A percentile compares a stretch with the other conserved stretches of the same genome.
Evolutionary conservation across 352 stramenopile genomes (phyloP).

Genomic region (Phytophthora capsici): DNA sequence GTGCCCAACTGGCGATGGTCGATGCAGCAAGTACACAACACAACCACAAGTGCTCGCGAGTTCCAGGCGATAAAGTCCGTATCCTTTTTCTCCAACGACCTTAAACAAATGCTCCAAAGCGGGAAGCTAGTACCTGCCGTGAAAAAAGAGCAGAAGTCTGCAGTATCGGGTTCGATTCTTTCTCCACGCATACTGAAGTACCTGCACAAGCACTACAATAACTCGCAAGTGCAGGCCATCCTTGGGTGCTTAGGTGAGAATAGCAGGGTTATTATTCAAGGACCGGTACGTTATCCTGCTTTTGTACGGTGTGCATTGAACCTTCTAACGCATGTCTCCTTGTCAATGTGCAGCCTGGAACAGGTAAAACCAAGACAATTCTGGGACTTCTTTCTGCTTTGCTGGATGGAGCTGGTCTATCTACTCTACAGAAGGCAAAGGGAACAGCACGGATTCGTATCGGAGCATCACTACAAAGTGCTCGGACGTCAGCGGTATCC

Average conservation of each 20-base stretch:
- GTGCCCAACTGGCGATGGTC: constrained; percentile 65
- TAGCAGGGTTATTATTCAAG: constrained; percentile 81
- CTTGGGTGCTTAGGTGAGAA: constrained; percentile 65
- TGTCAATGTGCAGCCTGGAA: constrained; percentile 57
- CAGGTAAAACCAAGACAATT: constrained; percentile 87
- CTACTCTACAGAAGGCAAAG: constrained; percentile 51
- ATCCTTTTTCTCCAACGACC: constrained; percentile 52
- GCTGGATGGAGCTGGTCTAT: constrained; percentile 71
- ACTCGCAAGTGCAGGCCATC: constrained; percentile 77
- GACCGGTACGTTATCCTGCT: constrained; percentile 53
- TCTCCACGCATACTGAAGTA: constrained; percentile 52
- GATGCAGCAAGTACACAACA: constrained; percentile 74
- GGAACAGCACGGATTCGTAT: constrained; percentile 72
- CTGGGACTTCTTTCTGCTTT: constrained; percentile 74
- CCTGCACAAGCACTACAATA: constrained; percentile 74
- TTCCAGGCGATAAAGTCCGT: constrained; percentile 81
- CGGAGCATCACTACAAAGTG: constrained; percentile 64
- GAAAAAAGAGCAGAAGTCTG: constrained; percentile 16
- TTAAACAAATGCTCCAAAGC: constrained; percentile 57
- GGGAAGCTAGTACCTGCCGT: constrained; percentile 36
- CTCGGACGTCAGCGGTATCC: constrained; percentile 32
- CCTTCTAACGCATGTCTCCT: not conserved
- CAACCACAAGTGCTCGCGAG: constrained; percentile 79
- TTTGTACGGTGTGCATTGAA: constrained; percentile 4
- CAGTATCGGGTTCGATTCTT: constrained; percentile 30